Conservation (phyloP, 805 yeast species). For the Pichia californica region DNA sequence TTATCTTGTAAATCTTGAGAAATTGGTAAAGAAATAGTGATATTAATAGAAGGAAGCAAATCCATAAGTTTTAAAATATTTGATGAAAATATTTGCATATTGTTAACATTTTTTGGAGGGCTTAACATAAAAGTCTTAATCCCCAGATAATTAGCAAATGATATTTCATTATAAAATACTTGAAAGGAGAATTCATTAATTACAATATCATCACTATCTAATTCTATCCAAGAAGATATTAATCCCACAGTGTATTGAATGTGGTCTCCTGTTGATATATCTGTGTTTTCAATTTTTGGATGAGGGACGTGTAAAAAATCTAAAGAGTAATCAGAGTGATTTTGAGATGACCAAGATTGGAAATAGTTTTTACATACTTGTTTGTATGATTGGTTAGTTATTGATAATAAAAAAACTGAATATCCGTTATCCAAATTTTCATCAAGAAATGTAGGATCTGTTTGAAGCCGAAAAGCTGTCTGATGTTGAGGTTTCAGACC, state of each 20-base stretch:
- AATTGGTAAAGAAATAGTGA: slow-evolving; percentile 43
- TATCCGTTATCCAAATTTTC: slow-evolving; percentile 34
- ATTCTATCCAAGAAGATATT: slow-evolving; percentile 63
- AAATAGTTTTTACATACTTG: slow-evolving; percentile 36
- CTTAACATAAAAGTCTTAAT: slow-evolving; percentile 49
- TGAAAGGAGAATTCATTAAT: slow-evolving; percentile 50
- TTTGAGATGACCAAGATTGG: slow-evolving; percentile 23
- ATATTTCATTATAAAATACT: slow-evolving; percentile 51
- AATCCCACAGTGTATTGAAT: slow-evolving; percentile 43
- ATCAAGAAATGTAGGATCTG: slow-evolving; percentile 25
- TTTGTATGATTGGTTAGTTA: slow-evolving; percentile 46
- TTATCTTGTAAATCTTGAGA: slow-evolving; percentile 37
- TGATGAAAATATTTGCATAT: slow-evolving; percentile 46
- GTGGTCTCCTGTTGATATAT: slow-evolving; percentile 35
- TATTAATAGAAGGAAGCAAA: slow-evolving; percentile 29
- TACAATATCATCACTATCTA: slow-evolving; percentile 45
- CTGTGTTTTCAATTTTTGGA: slow-evolving; percentile 22
- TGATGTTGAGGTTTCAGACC: slow-evolving; percentile 43
- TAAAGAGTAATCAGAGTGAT: slow-evolving; percentile 5
- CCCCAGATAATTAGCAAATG: slow-evolving; percentile 55
- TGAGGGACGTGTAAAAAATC: slow-evolving; percentile 31
- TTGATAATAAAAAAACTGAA: slow-evolving; percentile 46
- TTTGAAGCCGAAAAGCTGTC: slow-evolving; percentile 24
- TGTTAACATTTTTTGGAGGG: slow-evolving; percentile 55
- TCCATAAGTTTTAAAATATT: slow-evolving; percentile 24